Evolutionary conservation across 2,329 filamentous ascomycete species (phyloP).

Genomic region (Xylariaceae sp.): DNA sequence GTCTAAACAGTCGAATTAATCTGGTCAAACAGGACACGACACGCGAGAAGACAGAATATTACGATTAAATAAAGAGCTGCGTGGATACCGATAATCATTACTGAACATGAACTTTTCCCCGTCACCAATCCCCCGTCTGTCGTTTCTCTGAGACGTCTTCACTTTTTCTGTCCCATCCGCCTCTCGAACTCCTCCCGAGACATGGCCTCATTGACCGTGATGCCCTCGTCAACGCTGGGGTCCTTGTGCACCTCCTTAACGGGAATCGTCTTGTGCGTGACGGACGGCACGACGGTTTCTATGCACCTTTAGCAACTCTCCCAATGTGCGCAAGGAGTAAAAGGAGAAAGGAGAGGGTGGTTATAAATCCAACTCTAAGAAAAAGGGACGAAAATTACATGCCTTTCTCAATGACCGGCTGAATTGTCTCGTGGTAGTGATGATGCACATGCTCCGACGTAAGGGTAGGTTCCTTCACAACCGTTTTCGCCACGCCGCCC

Average conservation of each 20-base stretch:
- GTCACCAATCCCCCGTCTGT: not conserved
- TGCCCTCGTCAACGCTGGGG: constrained; percentile 9
- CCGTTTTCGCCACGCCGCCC: not conserved
- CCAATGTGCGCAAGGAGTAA: not conserved
- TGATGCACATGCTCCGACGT: constrained; percentile 16
- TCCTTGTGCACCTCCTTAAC: constrained; percentile 18
- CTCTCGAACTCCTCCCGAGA: constrained; percentile 15
- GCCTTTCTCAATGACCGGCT: constrained; percentile 19
- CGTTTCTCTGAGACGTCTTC: not conserved
- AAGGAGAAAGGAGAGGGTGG: no score
- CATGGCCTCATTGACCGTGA: constrained; percentile 9
- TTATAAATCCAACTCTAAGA: not conserved
- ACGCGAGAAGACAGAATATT: no score
- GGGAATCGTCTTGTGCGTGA: constrained; percentile 19
- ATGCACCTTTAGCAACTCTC: not conserved
- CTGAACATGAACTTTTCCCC: not conserved
- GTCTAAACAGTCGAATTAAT: no score
- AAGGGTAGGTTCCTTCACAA: constrained; percentile 8
- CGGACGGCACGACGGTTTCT: constrained; percentile 18
- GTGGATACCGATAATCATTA: no score
- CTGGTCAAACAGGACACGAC: no score
- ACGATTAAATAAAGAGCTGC: no score
- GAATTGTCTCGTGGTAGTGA: constrained; percentile 21
- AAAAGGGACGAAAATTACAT: not conserved
- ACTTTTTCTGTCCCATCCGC: constrained; percentile 5